A percentile compares a stretch with the other conserved stretches of the same genome.
phyloP scores from a whole-genome alignment of 192 early-diverging fungal species.

The Chytriomyces confervae region DNA sequence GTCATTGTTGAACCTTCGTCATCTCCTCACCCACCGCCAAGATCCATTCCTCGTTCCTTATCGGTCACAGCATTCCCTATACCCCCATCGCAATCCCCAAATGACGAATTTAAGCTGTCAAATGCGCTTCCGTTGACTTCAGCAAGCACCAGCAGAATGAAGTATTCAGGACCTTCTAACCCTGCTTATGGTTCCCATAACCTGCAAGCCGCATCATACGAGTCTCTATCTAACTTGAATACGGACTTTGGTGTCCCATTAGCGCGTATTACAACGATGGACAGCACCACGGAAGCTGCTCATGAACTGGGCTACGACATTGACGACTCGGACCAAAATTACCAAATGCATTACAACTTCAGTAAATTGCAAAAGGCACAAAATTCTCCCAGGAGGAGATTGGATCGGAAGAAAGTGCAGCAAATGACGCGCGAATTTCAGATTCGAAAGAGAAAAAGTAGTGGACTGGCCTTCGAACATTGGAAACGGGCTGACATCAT shows the following conservation, averaged over 20 bases:
- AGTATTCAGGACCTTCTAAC: too few relatives aligned
- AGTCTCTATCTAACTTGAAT: neutral
- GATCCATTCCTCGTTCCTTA: too few relatives aligned
- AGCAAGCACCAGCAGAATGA: too few relatives aligned
- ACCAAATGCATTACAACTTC: neutral
- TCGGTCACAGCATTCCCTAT: too few relatives aligned
- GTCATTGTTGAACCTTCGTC: too few relatives aligned
- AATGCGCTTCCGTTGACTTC: too few relatives aligned
- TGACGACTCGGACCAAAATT: neutral
- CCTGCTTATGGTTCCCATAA: neutral
- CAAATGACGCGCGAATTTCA: neutral
- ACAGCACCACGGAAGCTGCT: constrained; percentile 31
- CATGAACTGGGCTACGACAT: constrained; percentile 24
- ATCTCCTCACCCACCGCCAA: too few relatives aligned
- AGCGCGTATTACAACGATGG: constrained; percentile 18
- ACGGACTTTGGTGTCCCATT: constrained; percentile 26
- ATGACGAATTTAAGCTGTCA: too few relatives aligned
- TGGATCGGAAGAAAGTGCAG: neutral
- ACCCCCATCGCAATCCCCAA: too few relatives aligned
- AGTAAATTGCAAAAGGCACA: too few relatives aligned
- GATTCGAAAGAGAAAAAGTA: neutral
- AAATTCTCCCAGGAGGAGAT: too few relatives aligned
- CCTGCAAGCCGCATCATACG: neutral
- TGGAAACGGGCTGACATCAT: neutral
- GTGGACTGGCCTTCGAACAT: neutral